Evolutionary conservation across 345 rosid species (phyloP).

Genomic region (Syzygium oleosum): DNA sequence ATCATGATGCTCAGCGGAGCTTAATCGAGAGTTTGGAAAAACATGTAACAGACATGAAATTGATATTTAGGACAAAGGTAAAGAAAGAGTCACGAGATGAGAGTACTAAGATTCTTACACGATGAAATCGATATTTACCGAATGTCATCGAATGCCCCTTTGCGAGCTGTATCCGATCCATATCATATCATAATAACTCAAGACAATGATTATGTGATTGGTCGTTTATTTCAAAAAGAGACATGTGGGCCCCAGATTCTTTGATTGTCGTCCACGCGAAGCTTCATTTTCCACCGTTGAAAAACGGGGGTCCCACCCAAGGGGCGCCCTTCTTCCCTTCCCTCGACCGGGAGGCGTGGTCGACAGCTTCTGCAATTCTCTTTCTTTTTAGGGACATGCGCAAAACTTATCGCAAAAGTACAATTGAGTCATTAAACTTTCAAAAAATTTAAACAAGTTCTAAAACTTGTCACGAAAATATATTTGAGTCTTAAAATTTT

Average conservation of each 20-base stretch:
- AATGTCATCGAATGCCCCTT: not conserved
- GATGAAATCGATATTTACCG: not conserved
- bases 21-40: not conserved
- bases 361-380: not conserved
- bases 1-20: not conserved
- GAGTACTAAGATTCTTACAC: not conserved
- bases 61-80: too few relatives aligned
- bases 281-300: not conserved
- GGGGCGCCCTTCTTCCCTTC: too few relatives aligned
- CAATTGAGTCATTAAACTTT: too few relatives aligned
- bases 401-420: too few relatives aligned
- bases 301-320: not conserved
- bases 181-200: not conserved
- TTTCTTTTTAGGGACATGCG: fast-evolving
- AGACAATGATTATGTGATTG: not conserved
- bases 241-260: not conserved
- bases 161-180: not conserved
- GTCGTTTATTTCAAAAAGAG: not conserved
- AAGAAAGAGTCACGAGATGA: not conserved
- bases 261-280: conserved; percentile 4
- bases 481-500: too few relatives aligned
- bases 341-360: not conserved
- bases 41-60: not conserved
- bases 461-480: too few relatives aligned
- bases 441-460: too few relatives aligned